A percentile compares a stretch with the other conserved stretches of the same genome.
These are phyloP conservation scores for Hypoxylon sp. DNA, from an alignment of 2,329 filamentous ascomycete species.

Conservation along the genomic window DNA sequence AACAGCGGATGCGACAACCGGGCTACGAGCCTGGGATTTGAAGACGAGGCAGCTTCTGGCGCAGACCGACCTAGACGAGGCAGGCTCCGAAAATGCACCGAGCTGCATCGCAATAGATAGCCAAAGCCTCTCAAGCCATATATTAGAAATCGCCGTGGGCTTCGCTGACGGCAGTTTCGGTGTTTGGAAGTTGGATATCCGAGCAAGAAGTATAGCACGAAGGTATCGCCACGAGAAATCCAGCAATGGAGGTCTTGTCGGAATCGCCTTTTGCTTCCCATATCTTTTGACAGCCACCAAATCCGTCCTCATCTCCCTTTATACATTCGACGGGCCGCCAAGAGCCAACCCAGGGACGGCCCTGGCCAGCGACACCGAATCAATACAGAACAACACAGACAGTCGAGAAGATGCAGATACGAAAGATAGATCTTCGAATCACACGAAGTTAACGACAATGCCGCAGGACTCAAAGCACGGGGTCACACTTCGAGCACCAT, in stretches of 20 bases:
- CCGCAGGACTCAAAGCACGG: background rate
- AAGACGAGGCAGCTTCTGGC: constrained; percentile 69
- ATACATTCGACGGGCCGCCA: constrained; percentile 62
- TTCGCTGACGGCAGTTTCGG: constrained; percentile 76
- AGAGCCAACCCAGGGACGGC: constrained; percentile 24
- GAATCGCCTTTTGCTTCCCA: constrained; percentile 75
- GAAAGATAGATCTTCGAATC: constrained; percentile 6
- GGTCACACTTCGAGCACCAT: constrained; percentile 50
- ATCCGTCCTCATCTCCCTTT: constrained; percentile 77
- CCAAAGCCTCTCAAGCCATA: constrained; percentile 50
- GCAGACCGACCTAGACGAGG: constrained; percentile 48
- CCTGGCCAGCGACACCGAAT: no score
- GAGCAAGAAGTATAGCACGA: constrained; percentile 52
- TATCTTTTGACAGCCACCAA: constrained; percentile 82
- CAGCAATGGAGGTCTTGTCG: constrained; percentile 70
- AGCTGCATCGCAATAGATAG: constrained; percentile 73
- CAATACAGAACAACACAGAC: no score
- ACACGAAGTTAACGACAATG: background rate
- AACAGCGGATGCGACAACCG: constrained; percentile 73
- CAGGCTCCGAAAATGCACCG: constrained; percentile 50
- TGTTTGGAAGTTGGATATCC: constrained; percentile 68
- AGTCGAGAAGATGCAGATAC: no score
- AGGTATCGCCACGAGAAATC: constrained; percentile 68
- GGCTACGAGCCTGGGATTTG: constrained; percentile 81
- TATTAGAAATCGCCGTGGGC: constrained; percentile 70